These are phyloP conservation scores for Cystobasidium onofrii DNA, from an alignment of 768 basidiomycete species.

Conservation along the genomic window DNA sequence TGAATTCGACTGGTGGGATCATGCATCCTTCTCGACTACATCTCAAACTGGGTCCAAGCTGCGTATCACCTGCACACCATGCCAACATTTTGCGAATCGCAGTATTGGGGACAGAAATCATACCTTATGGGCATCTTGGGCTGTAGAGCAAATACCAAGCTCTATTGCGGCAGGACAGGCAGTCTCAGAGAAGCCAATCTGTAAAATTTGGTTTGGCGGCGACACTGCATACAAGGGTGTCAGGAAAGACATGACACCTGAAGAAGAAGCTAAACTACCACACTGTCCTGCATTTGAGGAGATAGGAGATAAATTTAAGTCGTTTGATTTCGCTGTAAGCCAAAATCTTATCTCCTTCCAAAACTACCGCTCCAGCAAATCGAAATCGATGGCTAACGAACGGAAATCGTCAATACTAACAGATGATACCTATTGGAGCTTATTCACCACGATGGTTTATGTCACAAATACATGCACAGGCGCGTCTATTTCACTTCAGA, in stretches of 20 bases:
- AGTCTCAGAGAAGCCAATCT: background rate
- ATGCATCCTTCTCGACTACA: constrained; percentile 41
- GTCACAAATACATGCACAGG: constrained; percentile 43
- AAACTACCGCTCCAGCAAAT: too few species aligned
- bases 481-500: background rate
- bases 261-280: constrained; percentile 45
- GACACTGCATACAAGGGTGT: constrained; percentile 53
- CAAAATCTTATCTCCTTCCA: too few species aligned
- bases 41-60: constrained; percentile 41
- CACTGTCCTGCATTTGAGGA: constrained; percentile 65
- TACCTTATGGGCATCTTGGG: constrained; percentile 63
- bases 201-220: constrained; percentile 54
- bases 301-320: constrained; percentile 59
- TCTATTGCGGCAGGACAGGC: background rate
- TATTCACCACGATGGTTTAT: constrained; percentile 51
- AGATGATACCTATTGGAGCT: constrained; percentile 58
- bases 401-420: background rate
- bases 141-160: constrained; percentile 47
- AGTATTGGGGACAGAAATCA: constrained; percentile 52
- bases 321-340: constrained; percentile 56
- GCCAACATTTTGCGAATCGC: constrained; percentile 59
- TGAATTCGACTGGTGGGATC: constrained; percentile 62
- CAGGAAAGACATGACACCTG: constrained; percentile 36
- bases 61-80: constrained; percentile 56
- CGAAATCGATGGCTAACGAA: too few species aligned